A percentile compares a stretch with the other conserved stretches of the same genome.
phyloP scores from a whole-genome alignment of 768 basidiomycete species.

The Lactarius psammicola region DNA sequence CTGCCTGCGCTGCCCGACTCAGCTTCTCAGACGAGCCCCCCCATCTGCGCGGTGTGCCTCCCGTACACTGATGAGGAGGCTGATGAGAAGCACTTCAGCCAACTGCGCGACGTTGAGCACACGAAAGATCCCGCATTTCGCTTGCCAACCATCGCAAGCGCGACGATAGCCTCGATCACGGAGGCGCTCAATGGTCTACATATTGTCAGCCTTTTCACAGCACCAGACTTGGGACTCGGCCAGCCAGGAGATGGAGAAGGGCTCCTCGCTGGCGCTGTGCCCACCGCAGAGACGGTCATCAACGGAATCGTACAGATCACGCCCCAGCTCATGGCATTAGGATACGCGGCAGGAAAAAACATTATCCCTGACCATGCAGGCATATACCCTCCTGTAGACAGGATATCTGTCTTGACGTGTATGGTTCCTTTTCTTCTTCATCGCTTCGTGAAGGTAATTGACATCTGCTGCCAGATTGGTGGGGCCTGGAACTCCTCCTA shows the following conservation, averaged over 20 bases:
- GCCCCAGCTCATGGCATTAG: conserved; percentile 73
- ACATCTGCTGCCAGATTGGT: conserved; percentile 63
- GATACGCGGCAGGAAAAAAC: conserved; percentile 68
- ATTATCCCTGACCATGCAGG: conserved; percentile 66
- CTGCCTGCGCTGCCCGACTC: conserved; percentile 50
- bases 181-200: conserved; percentile 57
- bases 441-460: not conserved
- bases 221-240: conserved; percentile 69
- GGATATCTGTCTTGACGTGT: conserved; percentile 81
- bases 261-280: conserved; percentile 70
- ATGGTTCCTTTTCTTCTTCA: conserved; percentile 34
- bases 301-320: conserved; percentile 69
- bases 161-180: conserved; percentile 51
- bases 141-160: conserved; percentile 43
- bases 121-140: not conserved
- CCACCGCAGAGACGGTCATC: conserved; percentile 69
- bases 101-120: conserved; percentile 36
- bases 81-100: conserved; percentile 56
- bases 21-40: conserved; percentile 36
- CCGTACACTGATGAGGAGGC: conserved; percentile 60
- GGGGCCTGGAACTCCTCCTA: conserved; percentile 79
- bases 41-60: conserved; percentile 80
- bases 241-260: conserved; percentile 68
- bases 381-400: conserved; percentile 69
- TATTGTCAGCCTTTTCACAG: conserved; percentile 55